A percentile compares a stretch with the other conserved stretches of the same genome.
Conservation (phyloP, 768 basidiomycete genomes). For the Symmetrospora coprosmae region DNA sequence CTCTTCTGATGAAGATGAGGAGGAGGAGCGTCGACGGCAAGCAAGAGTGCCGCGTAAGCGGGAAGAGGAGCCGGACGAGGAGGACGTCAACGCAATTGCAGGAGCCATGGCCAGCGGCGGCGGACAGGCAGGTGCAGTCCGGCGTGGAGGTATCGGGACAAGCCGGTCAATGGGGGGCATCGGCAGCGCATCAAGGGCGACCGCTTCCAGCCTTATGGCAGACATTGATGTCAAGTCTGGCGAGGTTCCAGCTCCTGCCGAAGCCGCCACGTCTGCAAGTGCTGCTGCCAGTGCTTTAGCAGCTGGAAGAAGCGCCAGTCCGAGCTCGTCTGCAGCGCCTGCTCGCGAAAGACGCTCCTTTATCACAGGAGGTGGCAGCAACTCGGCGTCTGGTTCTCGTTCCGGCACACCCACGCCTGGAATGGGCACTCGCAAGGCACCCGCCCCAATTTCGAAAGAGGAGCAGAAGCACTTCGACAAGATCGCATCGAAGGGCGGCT, state of each 20-base stretch:
- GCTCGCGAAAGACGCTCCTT: slow-evolving; percentile 44
- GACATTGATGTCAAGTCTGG: slow-evolving; percentile 23
- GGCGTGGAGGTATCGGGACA: slow-evolving; percentile 26
- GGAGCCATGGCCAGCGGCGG: slow-evolving; percentile 8
- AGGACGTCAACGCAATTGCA: background rate
- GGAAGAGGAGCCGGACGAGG: background rate
- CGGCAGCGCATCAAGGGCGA: background rate
- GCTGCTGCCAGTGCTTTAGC: slow-evolving; percentile 27
- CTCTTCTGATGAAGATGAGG: slow-evolving; percentile 43
- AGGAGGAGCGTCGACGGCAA: slow-evolving; percentile 47
- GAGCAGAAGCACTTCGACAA: slow-evolving; percentile 74
- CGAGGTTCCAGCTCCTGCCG: slow-evolving; percentile 1
- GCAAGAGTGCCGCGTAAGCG: slow-evolving; percentile 42
- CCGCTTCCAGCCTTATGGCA: background rate
- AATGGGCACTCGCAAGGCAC: slow-evolving; percentile 4
- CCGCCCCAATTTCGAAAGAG: slow-evolving; percentile 47
- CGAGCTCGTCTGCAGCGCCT: slow-evolving; percentile 30
- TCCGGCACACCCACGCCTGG: slow-evolving; percentile 32
- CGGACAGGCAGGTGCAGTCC: slow-evolving; percentile 18
- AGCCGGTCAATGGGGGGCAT: slow-evolving; percentile 5
- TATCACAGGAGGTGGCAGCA: slow-evolving; percentile 32
- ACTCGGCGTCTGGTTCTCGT: slow-evolving; percentile 39
- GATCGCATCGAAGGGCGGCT: slow-evolving; percentile 47
- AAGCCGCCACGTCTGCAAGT: slow-evolving; percentile 8
- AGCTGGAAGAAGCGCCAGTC: too few species aligned